Evolutionary conservation across 306 rosid species (phyloP).

Genomic region (Rosa chinensis): DNA sequence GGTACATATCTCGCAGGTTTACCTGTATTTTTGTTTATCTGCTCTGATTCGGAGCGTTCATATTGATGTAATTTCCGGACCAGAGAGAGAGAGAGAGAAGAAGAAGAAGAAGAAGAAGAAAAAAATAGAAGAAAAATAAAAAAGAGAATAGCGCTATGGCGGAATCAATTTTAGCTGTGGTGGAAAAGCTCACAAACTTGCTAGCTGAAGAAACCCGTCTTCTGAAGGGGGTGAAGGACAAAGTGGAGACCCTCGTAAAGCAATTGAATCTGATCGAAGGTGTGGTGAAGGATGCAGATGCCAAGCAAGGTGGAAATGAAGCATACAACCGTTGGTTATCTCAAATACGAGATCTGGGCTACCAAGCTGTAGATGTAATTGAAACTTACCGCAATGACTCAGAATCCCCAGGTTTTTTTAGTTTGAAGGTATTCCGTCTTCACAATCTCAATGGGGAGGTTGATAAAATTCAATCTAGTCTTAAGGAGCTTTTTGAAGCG

Average conservation of each 20-base stretch:
- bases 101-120: too few relatives aligned
- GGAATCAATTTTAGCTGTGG: not conserved
- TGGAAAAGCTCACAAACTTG: not conserved
- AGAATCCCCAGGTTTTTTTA: conserved; percentile 4
- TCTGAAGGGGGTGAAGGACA: not conserved
- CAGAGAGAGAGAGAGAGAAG: not conserved
- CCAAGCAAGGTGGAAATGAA: conserved; percentile 39
- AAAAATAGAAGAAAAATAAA: too few relatives aligned
- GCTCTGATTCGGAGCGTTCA: too few relatives aligned
- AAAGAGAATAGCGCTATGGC: not conserved
- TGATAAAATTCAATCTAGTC: not conserved
- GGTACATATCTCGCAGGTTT: too few relatives aligned
- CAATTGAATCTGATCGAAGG: conserved; percentile 37
- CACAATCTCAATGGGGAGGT: not conserved
- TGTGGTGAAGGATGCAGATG: conserved; percentile 45
- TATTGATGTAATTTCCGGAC: too few relatives aligned
- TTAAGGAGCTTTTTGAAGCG: not conserved
- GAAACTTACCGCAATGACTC: conserved; percentile 35
- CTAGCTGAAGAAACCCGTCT: not conserved
- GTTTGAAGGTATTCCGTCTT: conserved; percentile 33
- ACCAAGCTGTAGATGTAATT: conserved; percentile 37
- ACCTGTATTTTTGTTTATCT: too few relatives aligned
- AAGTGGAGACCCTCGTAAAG: conserved; percentile 30
- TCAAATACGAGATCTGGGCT: conserved; percentile 41
- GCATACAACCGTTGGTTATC: conserved; percentile 41